A percentile compares a stretch with the other conserved stretches of the same genome.
phyloP scores from a whole-genome alignment of 352 stramenopile species.

The Ophiocytium majus region DNA sequence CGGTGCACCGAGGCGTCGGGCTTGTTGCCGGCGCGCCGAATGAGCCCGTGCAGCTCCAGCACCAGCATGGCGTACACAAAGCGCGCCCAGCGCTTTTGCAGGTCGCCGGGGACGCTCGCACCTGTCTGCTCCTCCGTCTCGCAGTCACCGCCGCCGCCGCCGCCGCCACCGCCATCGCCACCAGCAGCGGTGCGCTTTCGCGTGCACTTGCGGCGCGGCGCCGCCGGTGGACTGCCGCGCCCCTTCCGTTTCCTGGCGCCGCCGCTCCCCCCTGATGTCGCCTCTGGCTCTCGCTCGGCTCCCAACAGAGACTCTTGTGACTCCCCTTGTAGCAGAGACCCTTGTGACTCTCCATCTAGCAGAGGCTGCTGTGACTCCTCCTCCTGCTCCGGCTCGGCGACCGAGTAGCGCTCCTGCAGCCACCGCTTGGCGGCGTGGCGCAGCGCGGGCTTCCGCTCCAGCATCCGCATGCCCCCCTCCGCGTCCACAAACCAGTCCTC shows the following conservation, averaged over 20 bases:
- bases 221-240: too few relatives aligned
- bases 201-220: too few relatives aligned
- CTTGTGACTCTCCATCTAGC: too few relatives aligned
- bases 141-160: too few relatives aligned
- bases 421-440: too few relatives aligned
- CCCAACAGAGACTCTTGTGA: too few relatives aligned
- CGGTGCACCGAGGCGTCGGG: not conserved
- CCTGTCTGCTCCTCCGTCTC: too few relatives aligned
- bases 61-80: slow-evolving; percentile 20
- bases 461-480: not conserved
- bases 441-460: not conserved
- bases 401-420: not conserved
- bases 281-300: not conserved
- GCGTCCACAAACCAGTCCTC: slow-evolving; percentile 5
- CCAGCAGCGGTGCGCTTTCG: not conserved
- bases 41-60: slow-evolving; percentile 5
- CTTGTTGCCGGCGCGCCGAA: not conserved
- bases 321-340: too few relatives aligned
- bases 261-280: not conserved
- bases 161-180: not conserved
- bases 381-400: not conserved
- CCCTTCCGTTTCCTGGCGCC: not conserved
- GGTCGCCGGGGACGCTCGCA: not conserved
- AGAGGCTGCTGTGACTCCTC: too few relatives aligned
- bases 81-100: not conserved